A percentile compares a stretch with the other conserved stretches of the same genome.
Conservation (phyloP, 441 rosid genomes). For the Metrosideros polymorpha region DNA sequence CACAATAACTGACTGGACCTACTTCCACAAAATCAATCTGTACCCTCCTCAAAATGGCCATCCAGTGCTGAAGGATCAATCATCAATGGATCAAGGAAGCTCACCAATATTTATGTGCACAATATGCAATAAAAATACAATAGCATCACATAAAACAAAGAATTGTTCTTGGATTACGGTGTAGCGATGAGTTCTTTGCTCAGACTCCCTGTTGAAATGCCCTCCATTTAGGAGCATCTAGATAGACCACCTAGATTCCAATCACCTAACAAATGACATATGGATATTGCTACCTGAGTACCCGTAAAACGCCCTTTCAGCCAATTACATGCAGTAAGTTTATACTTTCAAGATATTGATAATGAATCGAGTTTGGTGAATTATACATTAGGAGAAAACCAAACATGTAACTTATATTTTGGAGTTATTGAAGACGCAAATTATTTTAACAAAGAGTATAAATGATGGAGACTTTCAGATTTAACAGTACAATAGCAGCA, state of each 20-base stretch:
- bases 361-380: not conserved
- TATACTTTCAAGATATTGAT: not conserved
- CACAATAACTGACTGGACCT: not conserved
- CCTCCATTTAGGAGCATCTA: not conserved
- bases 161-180: not conserved
- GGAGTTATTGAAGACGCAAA: not conserved
- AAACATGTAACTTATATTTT: not conserved
- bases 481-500: not conserved
- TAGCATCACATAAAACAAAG: not conserved
- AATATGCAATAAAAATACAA: not conserved
- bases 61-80: not conserved
- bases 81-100: not conserved
- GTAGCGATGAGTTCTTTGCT: not conserved
- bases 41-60: not conserved
- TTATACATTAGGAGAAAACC: not conserved
- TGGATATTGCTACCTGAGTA: not conserved
- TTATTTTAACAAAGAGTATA: not conserved
- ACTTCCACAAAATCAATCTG: not conserved
- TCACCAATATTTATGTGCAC: not conserved
- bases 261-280: not conserved
- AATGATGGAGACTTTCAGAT: not conserved
- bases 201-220: not conserved
- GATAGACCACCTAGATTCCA: not conserved
- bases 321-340: not conserved
- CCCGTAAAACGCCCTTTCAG: not conserved